These are phyloP conservation scores for Ophiostoma piceae DNA, from an alignment of 2,329 filamentous ascomycete species.

Conservation along the genomic window DNA sequence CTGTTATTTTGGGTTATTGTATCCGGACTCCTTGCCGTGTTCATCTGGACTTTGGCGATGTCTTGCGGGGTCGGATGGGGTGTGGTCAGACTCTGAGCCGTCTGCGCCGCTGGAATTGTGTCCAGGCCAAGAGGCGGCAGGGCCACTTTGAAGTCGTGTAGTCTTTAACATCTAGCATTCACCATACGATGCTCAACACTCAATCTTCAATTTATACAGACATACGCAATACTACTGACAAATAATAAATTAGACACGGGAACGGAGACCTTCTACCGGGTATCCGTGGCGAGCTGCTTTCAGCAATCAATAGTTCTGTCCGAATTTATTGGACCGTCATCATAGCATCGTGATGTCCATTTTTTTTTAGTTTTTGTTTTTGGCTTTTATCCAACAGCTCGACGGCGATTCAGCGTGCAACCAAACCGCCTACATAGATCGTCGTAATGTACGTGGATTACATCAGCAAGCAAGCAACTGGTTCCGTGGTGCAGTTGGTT, in stretches of 20 bases:
- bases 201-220: neutral
- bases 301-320: neutral
- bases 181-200: neutral
- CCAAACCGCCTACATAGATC: neutral
- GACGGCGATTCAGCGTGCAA: neutral
- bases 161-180: too few relatives aligned
- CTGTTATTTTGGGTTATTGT: too few relatives aligned
- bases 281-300: neutral
- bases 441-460: neutral
- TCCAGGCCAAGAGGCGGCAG: neutral
- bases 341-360: too few relatives aligned
- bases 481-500: slow-evolving; percentile 19
- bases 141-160: neutral
- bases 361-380: too few relatives aligned
- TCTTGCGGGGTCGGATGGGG: neutral
- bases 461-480: neutral
- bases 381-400: too few relatives aligned
- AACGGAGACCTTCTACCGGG: neutral
- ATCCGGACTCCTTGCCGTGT: neutral
- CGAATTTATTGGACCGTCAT: neutral
- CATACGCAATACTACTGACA: neutral
- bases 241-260: neutral
- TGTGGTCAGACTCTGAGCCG: neutral
- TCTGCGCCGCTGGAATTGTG: neutral
- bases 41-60: neutral